Conservation (phyloP, 495 filamentous ascomycete species). For the Apiosordaria backusii region DNA sequence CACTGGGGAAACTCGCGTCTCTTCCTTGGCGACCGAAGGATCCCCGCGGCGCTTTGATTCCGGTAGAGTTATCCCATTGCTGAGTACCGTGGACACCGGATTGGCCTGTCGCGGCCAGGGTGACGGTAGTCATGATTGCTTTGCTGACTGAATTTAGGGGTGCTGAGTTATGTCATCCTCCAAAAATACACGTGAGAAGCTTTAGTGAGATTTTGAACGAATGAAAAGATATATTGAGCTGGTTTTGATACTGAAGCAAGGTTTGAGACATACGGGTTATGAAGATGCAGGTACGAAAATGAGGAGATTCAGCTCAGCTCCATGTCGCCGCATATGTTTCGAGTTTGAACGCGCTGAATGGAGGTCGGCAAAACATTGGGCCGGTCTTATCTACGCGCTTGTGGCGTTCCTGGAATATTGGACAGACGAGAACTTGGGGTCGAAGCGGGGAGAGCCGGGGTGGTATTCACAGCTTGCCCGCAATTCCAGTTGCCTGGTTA, state of each 20-base stretch:
- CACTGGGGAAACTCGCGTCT: slow-evolving; percentile 7
- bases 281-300: neutral
- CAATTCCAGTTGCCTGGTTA: neutral
- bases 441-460: neutral
- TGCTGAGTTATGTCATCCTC: neutral
- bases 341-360: neutral
- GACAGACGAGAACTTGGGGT: neutral
- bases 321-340: neutral
- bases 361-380: neutral
- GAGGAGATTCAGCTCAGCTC: neutral
- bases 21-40: slow-evolving; percentile 9
- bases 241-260: neutral
- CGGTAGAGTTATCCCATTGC: slow-evolving; percentile 4
- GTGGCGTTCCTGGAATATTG: neutral
- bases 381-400: neutral
- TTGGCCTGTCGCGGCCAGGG: slow-evolving; percentile 12
- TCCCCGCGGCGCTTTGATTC: slow-evolving; percentile 9
- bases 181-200: neutral
- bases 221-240: neutral
- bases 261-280: neutral
- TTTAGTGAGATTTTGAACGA: too few relatives aligned
- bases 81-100: slow-evolving; percentile 14
- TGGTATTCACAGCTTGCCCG: neutral
- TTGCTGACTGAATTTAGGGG: neutral
- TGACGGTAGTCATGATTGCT: neutral